These are phyloP conservation scores for Trichophaea hybrida DNA, from an alignment of 2,329 filamentous ascomycete genomes.

Conservation along the genomic window DNA sequence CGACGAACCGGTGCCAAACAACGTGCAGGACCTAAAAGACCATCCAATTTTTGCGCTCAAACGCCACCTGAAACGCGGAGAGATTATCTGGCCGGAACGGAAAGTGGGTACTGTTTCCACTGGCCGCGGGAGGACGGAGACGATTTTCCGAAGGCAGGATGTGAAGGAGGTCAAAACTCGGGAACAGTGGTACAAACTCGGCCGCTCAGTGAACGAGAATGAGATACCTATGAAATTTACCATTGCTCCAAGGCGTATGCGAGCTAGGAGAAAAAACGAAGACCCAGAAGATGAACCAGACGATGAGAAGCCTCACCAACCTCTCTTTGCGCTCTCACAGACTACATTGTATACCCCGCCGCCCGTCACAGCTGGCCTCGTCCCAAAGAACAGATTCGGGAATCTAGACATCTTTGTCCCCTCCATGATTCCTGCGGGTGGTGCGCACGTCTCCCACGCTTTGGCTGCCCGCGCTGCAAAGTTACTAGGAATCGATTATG, in stretches of 20 bases:
- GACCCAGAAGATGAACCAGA: constrained; percentile 28
- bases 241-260: constrained; percentile 32
- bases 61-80: constrained; percentile 66
- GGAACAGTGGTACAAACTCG: constrained; percentile 83
- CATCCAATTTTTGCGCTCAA: constrained; percentile 66
- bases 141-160: constrained; percentile 68
- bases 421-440: constrained; percentile 79
- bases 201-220: constrained; percentile 68
- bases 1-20: constrained; percentile 70
- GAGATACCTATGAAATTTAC: constrained; percentile 55
- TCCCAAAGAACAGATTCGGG: constrained; percentile 80
- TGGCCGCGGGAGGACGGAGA: constrained; percentile 43
- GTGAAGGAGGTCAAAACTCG: constrained; percentile 63
- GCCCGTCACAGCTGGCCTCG: constrained; percentile 52
- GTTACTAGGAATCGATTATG: constrained; percentile 67
- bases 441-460: constrained; percentile 45
- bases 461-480: constrained; percentile 49
- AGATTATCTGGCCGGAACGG: constrained; percentile 61
- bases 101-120: constrained; percentile 55
- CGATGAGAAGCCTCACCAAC: constrained; percentile 38
- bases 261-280: constrained; percentile 24
- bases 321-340: constrained; percentile 39
- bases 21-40: constrained; percentile 73
- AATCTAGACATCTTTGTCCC: constrained; percentile 94
- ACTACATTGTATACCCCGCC: constrained; percentile 55